Base-by-base conservation (phyloP, 2,329 filamentous ascomycete species). In the Paraphoma chrysanthemicola region DNA sequence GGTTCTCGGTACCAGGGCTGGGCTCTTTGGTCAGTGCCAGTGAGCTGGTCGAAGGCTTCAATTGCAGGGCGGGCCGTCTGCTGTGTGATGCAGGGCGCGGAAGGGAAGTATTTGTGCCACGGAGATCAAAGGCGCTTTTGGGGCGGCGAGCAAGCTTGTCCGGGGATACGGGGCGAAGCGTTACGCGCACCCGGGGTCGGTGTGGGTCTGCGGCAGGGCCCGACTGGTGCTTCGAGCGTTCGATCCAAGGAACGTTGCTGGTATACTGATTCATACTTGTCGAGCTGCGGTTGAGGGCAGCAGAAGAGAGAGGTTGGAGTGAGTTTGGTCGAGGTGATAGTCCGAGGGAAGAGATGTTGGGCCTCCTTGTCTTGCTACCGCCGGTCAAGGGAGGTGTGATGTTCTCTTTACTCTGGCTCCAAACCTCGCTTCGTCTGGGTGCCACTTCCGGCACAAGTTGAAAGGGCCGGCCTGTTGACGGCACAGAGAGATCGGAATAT, bases 81-180 rank as follows among this genome's bases (percentile, higher is more conserved):
- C 53, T 18, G 10, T 64, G 63, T 8, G 57, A 54, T 2, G 51
- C 39, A n/a, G 58, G 48, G 3, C 51, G 50, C 14, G 56, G 41
- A 10, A 38, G 48, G 1, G 50, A 28, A 2, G 29, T 47, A 9
- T 36, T 51, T 18, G 57, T 49, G 7, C 51, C 50, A 33, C 69
- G 68, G 12, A 77, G 62, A 42, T 77, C 71, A 30, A 75, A 71
- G 8, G 74, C 71, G 36, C 73, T 76, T 49, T 64, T 70, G 1
- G 74, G 68, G 28, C 72, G 62, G 6, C 57, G 59, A 12, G 56
- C 53, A 8, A 70, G 57, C 31, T 70, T 70, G 2, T 58, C 62
- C 0, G 64, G 66, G 0, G 68, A 67, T 9, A 62, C 48, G 2
- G 67, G 63, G 2, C 62, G 63, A 11, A 69, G 16, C 0, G 54